Evolutionary conservation across 352 stramenopile genomes (phyloP).

Genomic region (Phytopythium vexans): DNA sequence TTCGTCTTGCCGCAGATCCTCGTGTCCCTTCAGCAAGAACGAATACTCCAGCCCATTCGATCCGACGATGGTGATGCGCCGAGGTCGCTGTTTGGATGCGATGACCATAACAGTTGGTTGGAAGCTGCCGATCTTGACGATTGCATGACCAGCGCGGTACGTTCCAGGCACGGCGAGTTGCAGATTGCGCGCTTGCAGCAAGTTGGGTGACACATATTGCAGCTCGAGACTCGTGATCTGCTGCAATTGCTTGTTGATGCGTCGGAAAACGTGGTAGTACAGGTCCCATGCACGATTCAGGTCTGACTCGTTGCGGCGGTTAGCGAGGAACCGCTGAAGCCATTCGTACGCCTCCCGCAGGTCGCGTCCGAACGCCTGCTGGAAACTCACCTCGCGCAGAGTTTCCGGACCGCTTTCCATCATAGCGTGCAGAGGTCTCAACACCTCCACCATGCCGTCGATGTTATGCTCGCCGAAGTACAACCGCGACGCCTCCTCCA

Average conservation of each 20-base stretch:
- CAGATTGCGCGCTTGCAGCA: conserved; percentile 91
- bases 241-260: conserved; percentile 87
- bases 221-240: conserved; percentile 96
- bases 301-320: conserved; percentile 64
- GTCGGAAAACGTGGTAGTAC: conserved; percentile 97
- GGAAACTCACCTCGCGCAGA: conserved; percentile 74
- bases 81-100: conserved; percentile 96
- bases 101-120: conserved; percentile 94
- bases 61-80: conserved; percentile 93
- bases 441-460: conserved; percentile 93
- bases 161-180: conserved; percentile 96
- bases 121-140: conserved; percentile 88
- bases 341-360: conserved; percentile 83
- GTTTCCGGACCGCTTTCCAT: conserved; percentile 88
- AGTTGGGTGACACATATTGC: conserved; percentile 92
- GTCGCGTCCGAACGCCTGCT: conserved; percentile 91
- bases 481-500: conserved; percentile 96
- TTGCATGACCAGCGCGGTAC: conserved; percentile 61
- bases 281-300: conserved; percentile 97
- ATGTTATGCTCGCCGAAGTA: conserved; percentile 98
- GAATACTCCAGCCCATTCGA: conserved; percentile 98
- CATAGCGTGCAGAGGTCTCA: conserved; percentile 92
- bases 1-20: conserved; percentile 99
- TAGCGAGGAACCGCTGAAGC: conserved; percentile 61
- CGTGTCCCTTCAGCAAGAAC: conserved; percentile 99